phyloP scores from a whole-genome alignment of 306 rosid species.

The Morella rubra region DNA sequence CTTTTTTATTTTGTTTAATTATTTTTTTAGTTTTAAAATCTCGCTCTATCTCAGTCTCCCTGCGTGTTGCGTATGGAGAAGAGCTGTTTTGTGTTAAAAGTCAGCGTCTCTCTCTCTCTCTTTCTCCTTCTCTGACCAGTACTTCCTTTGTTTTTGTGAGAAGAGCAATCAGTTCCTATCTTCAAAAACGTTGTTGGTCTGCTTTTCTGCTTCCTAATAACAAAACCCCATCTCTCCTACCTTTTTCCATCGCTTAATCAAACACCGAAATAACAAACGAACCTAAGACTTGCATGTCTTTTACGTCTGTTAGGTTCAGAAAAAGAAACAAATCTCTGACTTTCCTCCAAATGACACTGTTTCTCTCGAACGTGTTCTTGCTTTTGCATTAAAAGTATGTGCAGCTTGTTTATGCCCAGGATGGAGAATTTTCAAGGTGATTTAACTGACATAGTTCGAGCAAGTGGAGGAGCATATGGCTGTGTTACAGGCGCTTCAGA shows the following conservation, averaged over 20 bases:
- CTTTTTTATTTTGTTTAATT: too few species aligned
- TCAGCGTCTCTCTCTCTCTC: constrained; percentile 62
- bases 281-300: constrained; percentile 17
- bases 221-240: constrained; percentile 30
- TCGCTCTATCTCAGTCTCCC: constrained; percentile 4
- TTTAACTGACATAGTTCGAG: constrained; percentile 75
- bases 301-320: constrained; percentile 19
- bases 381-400: constrained; percentile 39
- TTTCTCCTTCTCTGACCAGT: constrained; percentile 34
- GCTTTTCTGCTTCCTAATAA: constrained; percentile 35
- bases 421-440: constrained; percentile 90
- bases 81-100: constrained; percentile 69
- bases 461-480: constrained; percentile 35
- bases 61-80: constrained; percentile 56
- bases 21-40: constrained; percentile 15
- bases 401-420: constrained; percentile 40
- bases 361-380: neutral
- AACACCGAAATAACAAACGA: constrained; percentile 3
- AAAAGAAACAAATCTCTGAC: neutral
- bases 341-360: neutral
- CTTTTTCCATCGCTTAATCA: constrained; percentile 8
- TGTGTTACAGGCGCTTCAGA: constrained; percentile 18
- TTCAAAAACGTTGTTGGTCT: constrained; percentile 35
- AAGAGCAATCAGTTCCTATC: constrained; percentile 36
- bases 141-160: constrained; percentile 37